Base-by-base conservation (phyloP, 192 early-diverging fungal species). In the Coemansia sp. region DNA sequence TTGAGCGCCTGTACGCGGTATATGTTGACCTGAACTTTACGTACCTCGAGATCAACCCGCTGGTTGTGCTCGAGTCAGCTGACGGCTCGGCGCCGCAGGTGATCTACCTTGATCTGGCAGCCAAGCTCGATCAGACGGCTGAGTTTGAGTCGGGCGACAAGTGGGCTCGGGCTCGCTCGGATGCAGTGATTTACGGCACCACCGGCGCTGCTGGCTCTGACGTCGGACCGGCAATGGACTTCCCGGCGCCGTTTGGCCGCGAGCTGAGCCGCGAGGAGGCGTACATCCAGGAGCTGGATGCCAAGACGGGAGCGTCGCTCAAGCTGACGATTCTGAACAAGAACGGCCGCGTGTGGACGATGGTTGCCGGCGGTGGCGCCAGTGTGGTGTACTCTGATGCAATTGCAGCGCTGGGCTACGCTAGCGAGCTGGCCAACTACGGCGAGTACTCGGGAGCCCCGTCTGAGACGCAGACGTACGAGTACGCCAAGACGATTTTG, bases 391-490 rank as follows among this genome's bases (percentile, higher is more conserved):
- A 96, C 81, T 92, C 94, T 26, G 97, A 98, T 78, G 97, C 97
- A 34, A 98, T 98, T 77, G 95, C 97, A n/a, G 93, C 93, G 47
- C 88, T 93, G 44, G 97, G 97, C 31, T 95, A 81, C 59, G 94
- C 97, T 5, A 66, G 87, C 71, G 95, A 98, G 81, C 86, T 98
- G 22, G 97, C 97, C 82, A 98, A 98, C 86, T 98, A 98, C 82
- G 97, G 97, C 72, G 97, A 98, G 84, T 98, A 98, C 88, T 98
- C 97, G 53, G 97, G 97, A 51, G 97, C 97, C 26, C 97, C 97
- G 5, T 94, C 95, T n/a, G 97, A 98, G 82, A 91, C 89, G 23
- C 97, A 98, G 84, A 98, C 97, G 19, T 98, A 97, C 75, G 97
- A 98, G 83, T 98, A 97, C 76, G 93, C 94, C 68, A 96, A 96